phyloP scores from a whole-genome alignment of 2,329 filamentous ascomycete genomes.

The Epichloe sibirici region DNA sequence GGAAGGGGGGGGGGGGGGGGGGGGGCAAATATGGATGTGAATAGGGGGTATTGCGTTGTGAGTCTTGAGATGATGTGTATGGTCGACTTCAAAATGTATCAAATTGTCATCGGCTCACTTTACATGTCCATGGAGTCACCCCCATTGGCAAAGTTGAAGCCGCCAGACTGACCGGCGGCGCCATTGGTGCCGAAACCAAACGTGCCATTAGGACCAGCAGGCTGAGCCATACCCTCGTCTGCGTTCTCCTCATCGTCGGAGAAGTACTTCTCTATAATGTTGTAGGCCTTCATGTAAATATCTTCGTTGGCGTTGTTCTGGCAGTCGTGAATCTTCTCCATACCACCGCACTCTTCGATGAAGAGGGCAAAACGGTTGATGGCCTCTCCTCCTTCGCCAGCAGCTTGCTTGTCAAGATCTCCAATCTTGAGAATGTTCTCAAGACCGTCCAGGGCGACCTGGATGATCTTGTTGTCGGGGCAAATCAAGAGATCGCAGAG shows the following conservation, averaged over 20 bases:
- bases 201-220: conserved; percentile 55
- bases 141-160: conserved; percentile 85
- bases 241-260: conserved; percentile 95
- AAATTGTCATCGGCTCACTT: conserved; percentile 8
- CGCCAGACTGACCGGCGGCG: conserved; percentile 49
- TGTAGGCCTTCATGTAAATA: conserved; percentile 99
- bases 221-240: conserved; percentile 64
- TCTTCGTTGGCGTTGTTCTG: conserved; percentile 99
- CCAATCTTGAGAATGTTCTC: conserved; percentile 99
- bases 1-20: conserved; percentile 1
- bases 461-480: conserved; percentile 99
- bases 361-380: conserved; percentile 97
- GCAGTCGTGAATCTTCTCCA: conserved; percentile 99
- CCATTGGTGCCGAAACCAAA: conserved; percentile 67
- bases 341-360: conserved; percentile 96
- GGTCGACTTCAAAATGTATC: neutral
- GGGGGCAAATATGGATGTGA: conserved; percentile 8
- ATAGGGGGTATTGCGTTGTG: conserved; percentile 3
- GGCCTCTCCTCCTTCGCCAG: conserved; percentile 58
- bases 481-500: conserved; percentile 89
- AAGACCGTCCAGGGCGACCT: conserved; percentile 90
- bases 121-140: conserved; percentile 57
- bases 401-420: conserved; percentile 92
- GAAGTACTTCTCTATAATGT: conserved; percentile 99
- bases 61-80: neutral